These are phyloP conservation scores for Yamadazyma sp. DNA, from an alignment of 1,139 yeast species.

Conservation along the genomic window DNA sequence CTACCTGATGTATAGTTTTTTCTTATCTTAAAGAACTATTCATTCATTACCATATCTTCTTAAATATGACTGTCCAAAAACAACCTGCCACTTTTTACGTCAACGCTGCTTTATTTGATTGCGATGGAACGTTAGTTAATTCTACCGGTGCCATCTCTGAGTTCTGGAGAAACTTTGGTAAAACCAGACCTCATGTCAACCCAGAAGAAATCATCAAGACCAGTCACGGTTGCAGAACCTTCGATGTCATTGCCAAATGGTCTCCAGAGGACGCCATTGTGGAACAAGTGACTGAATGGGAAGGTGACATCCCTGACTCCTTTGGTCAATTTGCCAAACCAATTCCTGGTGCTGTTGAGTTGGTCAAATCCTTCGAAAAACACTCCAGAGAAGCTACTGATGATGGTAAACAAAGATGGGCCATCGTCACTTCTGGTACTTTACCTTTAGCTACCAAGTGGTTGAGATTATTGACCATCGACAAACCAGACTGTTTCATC, in stretches of 20 bases:
- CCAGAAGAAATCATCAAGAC: constrained; percentile 70
- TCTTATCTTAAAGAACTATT: background rate
- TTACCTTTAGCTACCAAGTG: constrained; percentile 74
- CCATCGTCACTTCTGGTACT: constrained; percentile 84
- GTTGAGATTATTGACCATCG: constrained; percentile 65
- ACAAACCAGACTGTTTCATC: constrained; percentile 69
- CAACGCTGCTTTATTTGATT: constrained; percentile 66
- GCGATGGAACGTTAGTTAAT: constrained; percentile 83
- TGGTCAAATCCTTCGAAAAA: constrained; percentile 55
- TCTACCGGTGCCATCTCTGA: constrained; percentile 82
- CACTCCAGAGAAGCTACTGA: constrained; percentile 42
- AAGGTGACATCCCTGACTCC: constrained; percentile 69
- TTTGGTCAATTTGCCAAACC: constrained; percentile 72
- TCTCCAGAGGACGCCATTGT: constrained; percentile 72
- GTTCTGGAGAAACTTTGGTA: constrained; percentile 75
- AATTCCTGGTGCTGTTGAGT: constrained; percentile 70
- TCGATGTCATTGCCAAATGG: constrained; percentile 72
- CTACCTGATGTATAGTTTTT: too few species aligned
- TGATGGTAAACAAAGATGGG: constrained; percentile 59
- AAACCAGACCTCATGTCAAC: constrained; percentile 68
- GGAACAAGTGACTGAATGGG: constrained; percentile 67
- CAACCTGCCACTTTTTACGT: constrained; percentile 49
- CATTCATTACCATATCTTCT: background rate
- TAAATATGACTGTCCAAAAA: constrained; percentile 25
- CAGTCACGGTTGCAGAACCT: constrained; percentile 82